Evolutionary conservation across 306 rosid genomes (phyloP), one percentile per base, ranked within the genome.

Genomic region (Ormosia semicastrata): DNA sequence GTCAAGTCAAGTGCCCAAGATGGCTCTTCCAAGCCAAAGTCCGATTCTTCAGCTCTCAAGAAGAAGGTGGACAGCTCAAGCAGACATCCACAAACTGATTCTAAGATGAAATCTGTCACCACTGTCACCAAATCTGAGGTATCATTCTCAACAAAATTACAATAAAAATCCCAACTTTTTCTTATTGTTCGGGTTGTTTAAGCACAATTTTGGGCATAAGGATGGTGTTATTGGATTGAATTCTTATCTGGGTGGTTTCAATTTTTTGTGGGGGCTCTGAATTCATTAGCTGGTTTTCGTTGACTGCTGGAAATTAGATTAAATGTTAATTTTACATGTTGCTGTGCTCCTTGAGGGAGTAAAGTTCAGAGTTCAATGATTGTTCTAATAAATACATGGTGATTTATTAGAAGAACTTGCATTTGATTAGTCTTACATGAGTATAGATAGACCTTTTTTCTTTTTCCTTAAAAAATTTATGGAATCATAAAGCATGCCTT

Each of bases 71-170:
- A 85, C 58, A 85, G 79, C 89, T 87, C 97, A 14, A 81, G 36
- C 89, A 90, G 74, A 85, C 86, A 76, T 68, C 78, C 81, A 59
- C 17, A 64, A 59, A 17, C 66, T 81, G 85, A 87, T 77, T 78
- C 83, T 34, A 92, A 85, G 85, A 78, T 69, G 80, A 90, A 87
- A 88, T 76, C 90, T 52, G 81, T 82, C 33, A 68, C 83, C 1
- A 56, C 74, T 40, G 73, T 82, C 67, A 74, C 83, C 49, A 92
- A 92, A 88, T 74, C 89, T 71, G 97, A 90, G 94, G 97, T 92
- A 83, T 66, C 46, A 73, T 49, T 15, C 12, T 66, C 34, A 47
- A 40, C 0, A 37, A 54, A 13, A 13, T 37, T 3, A 50, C 9
- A 24, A n/a, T 14, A 43, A 79, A 80, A 74, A 52, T 67, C 77